These are phyloP conservation scores for rapeseed (Brassica napus) DNA, from an alignment of 345 rosid species.

Conservation along the genomic window Da-Ae NC_063445.1:51147501-51148000, in stretches of 20 bases:
- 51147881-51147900: not conserved
- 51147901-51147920: not conserved
- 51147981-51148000: too few species aligned
- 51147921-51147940: too few species aligned
- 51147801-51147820: not conserved
- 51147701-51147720: conserved; percentile 2
- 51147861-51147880: not conserved
- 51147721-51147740: conserved; percentile 22
- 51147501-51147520: not conserved
- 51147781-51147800: not conserved
- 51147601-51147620: conserved; percentile 1
- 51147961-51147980: too few species aligned
- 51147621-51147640: conserved; percentile 25
- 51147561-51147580: not conserved
- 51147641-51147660: conserved; percentile 27
- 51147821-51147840: not conserved
- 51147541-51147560: not conserved
- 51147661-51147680: conserved; percentile 27
- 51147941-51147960: too few species aligned
- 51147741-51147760: conserved; percentile 1
- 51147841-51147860: not conserved
- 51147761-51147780: conserved; percentile 10
- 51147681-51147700: conserved; percentile 26
- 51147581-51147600: not conserved
- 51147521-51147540: not conserved